phyloP scores from a whole-genome alignment of 805 yeast genomes.

The Cephaloascus fragrans region DNA sequence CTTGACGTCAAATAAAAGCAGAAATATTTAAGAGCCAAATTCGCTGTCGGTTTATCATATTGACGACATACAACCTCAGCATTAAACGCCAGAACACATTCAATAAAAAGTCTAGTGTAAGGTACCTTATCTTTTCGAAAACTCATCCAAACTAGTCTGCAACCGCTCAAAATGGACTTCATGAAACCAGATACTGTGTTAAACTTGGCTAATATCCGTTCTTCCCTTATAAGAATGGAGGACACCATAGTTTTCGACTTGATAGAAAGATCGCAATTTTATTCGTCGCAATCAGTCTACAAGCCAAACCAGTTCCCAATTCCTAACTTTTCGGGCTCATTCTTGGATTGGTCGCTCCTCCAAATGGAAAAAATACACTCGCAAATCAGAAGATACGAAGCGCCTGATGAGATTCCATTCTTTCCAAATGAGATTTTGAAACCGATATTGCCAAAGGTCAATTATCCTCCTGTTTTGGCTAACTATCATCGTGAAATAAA shows the following conservation, averaged over 20 bases:
- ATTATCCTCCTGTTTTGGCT: constrained; percentile 75
- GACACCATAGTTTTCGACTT: constrained; percentile 89
- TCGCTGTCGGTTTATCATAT: too few relatives aligned
- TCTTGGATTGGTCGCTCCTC: constrained; percentile 75
- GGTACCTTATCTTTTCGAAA: too few relatives aligned
- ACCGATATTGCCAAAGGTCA: constrained; percentile 63
- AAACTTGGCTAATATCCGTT: constrained; percentile 73
- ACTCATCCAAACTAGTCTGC: too few relatives aligned
- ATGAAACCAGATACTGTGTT: constrained; percentile 74
- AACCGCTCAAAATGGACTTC: constrained; percentile 58
- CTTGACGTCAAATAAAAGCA: too few relatives aligned
- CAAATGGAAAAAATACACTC: constrained; percentile 64
- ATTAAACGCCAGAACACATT: too few relatives aligned
- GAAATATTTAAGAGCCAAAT: too few relatives aligned
- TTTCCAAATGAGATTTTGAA: constrained; percentile 53
- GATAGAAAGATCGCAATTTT: constrained; percentile 89
- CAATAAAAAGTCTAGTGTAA: too few relatives aligned
- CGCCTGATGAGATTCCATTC: constrained; percentile 91
- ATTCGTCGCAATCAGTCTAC: constrained; percentile 67
- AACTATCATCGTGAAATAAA: constrained; percentile 64
- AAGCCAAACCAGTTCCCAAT: constrained; percentile 43
- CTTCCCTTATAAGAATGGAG: constrained; percentile 84
- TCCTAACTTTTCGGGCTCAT: constrained; percentile 67
- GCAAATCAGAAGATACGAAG: constrained; percentile 80
- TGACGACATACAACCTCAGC: too few relatives aligned